A percentile compares a stretch with the other conserved stretches of the same genome.
phyloP scores from a whole-genome alignment of 2,329 filamentous ascomycete species.

The Alternaria hordeiaustralica region DNA sequence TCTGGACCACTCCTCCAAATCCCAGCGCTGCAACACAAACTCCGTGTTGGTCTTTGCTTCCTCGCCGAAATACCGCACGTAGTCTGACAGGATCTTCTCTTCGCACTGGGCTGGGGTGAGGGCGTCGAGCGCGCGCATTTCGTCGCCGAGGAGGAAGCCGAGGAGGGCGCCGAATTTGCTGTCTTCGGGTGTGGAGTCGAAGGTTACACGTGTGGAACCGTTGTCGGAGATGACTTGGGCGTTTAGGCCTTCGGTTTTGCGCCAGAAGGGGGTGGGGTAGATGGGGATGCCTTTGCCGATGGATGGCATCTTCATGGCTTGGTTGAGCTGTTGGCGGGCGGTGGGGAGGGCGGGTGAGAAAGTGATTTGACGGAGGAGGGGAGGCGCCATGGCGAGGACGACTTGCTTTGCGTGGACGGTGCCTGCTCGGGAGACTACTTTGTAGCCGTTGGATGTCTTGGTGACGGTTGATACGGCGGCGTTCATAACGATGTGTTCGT shows the following conservation, averaged over 20 bases:
- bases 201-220: slow-evolving; percentile 19
- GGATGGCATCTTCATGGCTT: slow-evolving; percentile 53
- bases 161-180: slow-evolving; percentile 27
- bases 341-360: slow-evolving; percentile 58
- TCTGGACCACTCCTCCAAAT: slow-evolving; percentile 26
- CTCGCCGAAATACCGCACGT: slow-evolving; percentile 21
- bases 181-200: slow-evolving; percentile 26
- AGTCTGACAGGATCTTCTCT: slow-evolving; percentile 14
- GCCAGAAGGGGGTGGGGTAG: slow-evolving; percentile 58
- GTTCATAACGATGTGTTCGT: slow-evolving; percentile 22
- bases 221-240: slow-evolving; percentile 44
- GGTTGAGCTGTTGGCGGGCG: slow-evolving; percentile 47
- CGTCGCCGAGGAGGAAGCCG: slow-evolving; percentile 31
- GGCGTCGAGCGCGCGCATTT: slow-evolving; percentile 23
- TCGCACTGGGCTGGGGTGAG: neutral
- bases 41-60: slow-evolving; percentile 18
- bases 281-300: slow-evolving; percentile 61
- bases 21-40: slow-evolving; percentile 31
- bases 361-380: slow-evolving; percentile 53
- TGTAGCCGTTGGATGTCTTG: slow-evolving; percentile 17
- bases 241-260: slow-evolving; percentile 47
- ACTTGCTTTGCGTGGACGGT: slow-evolving; percentile 52
- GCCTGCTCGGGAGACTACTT: slow-evolving; percentile 19
- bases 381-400: slow-evolving; percentile 58
- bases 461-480: slow-evolving; percentile 21